Conservation (phyloP, 2,329 filamentous ascomycete genomes). For the Fusarium lateritium region DNA sequence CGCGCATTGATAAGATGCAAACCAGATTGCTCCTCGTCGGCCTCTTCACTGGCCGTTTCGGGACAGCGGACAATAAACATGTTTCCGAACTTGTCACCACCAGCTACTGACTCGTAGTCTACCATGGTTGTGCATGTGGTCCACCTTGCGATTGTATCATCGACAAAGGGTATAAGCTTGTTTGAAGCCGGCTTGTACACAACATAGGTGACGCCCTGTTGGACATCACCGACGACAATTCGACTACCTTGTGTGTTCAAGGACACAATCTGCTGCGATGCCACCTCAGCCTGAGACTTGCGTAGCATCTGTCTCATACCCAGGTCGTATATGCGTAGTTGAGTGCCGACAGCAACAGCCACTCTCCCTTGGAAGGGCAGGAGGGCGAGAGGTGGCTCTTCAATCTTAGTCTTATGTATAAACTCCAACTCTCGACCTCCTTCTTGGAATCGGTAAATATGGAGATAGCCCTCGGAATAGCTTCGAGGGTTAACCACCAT, state of each 20-base stretch:
- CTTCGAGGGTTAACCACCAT: constrained; percentile 83
- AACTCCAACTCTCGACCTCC: constrained; percentile 92
- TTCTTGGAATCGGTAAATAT: constrained; percentile 91
- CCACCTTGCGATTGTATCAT: constrained; percentile 92
- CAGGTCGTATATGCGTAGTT: constrained; percentile 90
- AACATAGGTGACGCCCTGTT: constrained; percentile 91
- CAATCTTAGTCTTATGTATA: constrained; percentile 95
- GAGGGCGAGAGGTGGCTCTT: constrained; percentile 90
- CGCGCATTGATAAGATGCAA: constrained; percentile 93
- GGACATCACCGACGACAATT: constrained; percentile 92
- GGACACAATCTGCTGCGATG: constrained; percentile 86
- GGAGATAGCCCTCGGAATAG: constrained; percentile 85
- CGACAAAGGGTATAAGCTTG: constrained; percentile 91
- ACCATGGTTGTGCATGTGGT: constrained; percentile 94
- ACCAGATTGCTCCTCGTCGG: constrained; percentile 92
- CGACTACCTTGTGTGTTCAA: constrained; percentile 92
- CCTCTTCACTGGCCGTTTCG: constrained; percentile 86
- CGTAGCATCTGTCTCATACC: constrained; percentile 93
- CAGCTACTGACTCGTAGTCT: constrained; percentile 95
- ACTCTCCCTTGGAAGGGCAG: constrained; percentile 93
- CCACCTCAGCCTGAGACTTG: constrained; percentile 87
- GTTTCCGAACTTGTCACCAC: constrained; percentile 98
- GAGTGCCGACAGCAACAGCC: constrained; percentile 85
- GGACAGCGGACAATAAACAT: constrained; percentile 93
- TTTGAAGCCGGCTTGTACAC: constrained; percentile 96